A percentile compares a stretch with the other conserved stretches of the same genome.
phyloP scores from a whole-genome alignment of 1,139 yeast species.

The Spathaspora sp. region DNA sequence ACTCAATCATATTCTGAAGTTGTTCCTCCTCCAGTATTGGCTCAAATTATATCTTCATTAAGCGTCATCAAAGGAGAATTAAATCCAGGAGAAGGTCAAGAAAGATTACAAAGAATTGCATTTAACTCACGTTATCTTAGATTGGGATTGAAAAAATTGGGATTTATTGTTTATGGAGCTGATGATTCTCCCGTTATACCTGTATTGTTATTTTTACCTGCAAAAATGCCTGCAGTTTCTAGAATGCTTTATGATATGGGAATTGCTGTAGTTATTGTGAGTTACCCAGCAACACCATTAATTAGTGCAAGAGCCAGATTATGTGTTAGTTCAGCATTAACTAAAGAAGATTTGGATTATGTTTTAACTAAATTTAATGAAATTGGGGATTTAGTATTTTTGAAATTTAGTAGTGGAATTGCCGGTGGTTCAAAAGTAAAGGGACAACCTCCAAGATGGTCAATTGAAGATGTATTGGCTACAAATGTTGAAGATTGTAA shows the following conservation, averaged over 20 bases:
- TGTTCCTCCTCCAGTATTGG: slow-evolving; percentile 85
- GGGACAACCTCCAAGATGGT: slow-evolving; percentile 72
- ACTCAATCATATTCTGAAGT: slow-evolving; percentile 81
- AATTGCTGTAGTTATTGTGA: slow-evolving; percentile 93
- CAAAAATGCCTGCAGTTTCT: slow-evolving; percentile 91
- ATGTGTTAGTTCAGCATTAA: slow-evolving; percentile 89
- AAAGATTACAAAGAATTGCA: slow-evolving; percentile 88
- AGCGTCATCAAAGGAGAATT: slow-evolving; percentile 76
- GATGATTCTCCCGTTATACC: slow-evolving; percentile 98
- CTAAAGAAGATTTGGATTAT: slow-evolving; percentile 89
- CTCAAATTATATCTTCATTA: slow-evolving; percentile 82
- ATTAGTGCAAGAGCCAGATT: slow-evolving; percentile 88
- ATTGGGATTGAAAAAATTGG: slow-evolving; percentile 85
- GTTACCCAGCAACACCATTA: slow-evolving; percentile 96
- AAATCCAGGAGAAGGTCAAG: slow-evolving; percentile 90
- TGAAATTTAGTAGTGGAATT: slow-evolving; percentile 76
- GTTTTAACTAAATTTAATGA: slow-evolving; percentile 71
- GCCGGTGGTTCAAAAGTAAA: slow-evolving; percentile 63
- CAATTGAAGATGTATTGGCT: slow-evolving; percentile 71
- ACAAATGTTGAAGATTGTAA: slow-evolving; percentile 74
- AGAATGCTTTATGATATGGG: slow-evolving; percentile 75
- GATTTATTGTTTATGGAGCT: slow-evolving; percentile 91
- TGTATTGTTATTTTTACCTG: slow-evolving; percentile 79
- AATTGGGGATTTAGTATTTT: slow-evolving; percentile 72
- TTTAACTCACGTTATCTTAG: slow-evolving; percentile 93